Base-by-base conservation (phyloP, 768 basidiomycete species). In the Rickenella mellea region DNA sequence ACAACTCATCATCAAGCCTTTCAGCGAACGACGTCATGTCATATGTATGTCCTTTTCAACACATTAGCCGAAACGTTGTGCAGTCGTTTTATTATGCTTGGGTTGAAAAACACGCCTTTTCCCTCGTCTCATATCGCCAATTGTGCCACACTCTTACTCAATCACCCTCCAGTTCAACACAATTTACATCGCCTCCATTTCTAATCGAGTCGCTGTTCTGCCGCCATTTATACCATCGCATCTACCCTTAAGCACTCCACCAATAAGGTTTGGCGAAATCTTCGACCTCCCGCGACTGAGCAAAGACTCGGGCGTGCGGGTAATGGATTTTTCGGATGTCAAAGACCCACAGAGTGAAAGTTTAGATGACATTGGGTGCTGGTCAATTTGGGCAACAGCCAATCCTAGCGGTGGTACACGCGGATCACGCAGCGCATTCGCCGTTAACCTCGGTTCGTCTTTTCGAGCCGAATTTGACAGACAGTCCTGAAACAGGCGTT, bases 1-100 rank as follows among this genome's bases (percentile, higher is more conserved):
- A n/a, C n/a, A n/a, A n/a, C n/a, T n/a, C n/a, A n/a, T n/a, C n/a
- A n/a, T n/a, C n/a, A n/a, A n/a, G n/a, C n/a, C n/a, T 20, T 36
- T 12, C 50, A 83, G 81, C 82, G 6, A 85, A 85, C 65, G 81
- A 84, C 61, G 79, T 83, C 22, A 81, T 83, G 74, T 81, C 82
- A 44, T 80, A 78, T 54, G 77, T 76, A 45, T 49, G 70, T 50
- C 37, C 12, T n/a, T n/a, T n/a, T n/a, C n/a, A n/a, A n/a, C n/a
- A n/a, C n/a, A n/a, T n/a, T n/a, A n/a, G n/a, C n/a, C n/a, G n/a
- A n/a, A n/a, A n/a, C n/a, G n/a, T n/a, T n/a, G n/a, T n/a, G n/a
- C n/a, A n/a, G n/a, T n/a, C n/a, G n/a, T n/a, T n/a, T n/a, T n/a
- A n/a, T n/a, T n/a, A n/a, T n/a, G n/a, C n/a, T n/a, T n/a, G n/a